phyloP scores from a whole-genome alignment of 108 stramenopile genomes.

The Hondaea fermentalgiana region DNA sequence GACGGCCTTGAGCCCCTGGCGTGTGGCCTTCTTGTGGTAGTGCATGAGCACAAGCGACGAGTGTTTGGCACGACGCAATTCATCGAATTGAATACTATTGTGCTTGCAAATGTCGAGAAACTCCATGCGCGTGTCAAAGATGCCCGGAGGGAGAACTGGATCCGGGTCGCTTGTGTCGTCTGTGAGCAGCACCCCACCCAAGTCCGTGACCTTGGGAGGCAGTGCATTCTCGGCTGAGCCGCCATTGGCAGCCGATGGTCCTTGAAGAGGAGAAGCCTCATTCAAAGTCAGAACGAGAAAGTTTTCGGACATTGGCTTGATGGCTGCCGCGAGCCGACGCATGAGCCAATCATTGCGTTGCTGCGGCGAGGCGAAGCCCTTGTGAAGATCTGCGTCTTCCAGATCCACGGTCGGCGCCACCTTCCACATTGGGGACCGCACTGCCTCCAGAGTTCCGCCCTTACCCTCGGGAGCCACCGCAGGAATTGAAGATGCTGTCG shows the following conservation, averaged over 20 bases:
- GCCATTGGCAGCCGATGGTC: neutral
- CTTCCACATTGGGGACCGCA: conserved; percentile 1
- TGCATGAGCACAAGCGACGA: conserved; percentile 96
- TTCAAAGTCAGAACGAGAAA: neutral
- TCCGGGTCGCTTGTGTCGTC: conserved; percentile 64
- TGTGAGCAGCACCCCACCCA: neutral
- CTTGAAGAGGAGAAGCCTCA: neutral
- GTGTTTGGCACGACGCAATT: conserved; percentile 87
- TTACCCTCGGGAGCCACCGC: neutral
- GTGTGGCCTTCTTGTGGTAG: conserved; percentile 45
- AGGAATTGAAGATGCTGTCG: neutral
- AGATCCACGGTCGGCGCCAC: neutral
- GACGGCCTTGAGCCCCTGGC: neutral
- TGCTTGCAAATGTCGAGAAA: conserved; percentile 83
- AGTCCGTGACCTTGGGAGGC: neutral
- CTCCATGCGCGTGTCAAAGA: conserved; percentile 73
- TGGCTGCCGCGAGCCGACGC: conserved; percentile 13
- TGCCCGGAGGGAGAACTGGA: conserved; percentile 57
- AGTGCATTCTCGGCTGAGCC: neutral
- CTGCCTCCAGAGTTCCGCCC: neutral
- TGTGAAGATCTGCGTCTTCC: neutral
- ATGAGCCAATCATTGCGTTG: conserved; percentile 20
- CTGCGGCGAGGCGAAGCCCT: neutral
- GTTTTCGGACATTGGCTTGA: conserved; percentile 6
- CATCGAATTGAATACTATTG: conserved; percentile 96